phyloP scores from a whole-genome alignment of 192 early-diverging fungal species.

The Dissophora ornata region DNA sequence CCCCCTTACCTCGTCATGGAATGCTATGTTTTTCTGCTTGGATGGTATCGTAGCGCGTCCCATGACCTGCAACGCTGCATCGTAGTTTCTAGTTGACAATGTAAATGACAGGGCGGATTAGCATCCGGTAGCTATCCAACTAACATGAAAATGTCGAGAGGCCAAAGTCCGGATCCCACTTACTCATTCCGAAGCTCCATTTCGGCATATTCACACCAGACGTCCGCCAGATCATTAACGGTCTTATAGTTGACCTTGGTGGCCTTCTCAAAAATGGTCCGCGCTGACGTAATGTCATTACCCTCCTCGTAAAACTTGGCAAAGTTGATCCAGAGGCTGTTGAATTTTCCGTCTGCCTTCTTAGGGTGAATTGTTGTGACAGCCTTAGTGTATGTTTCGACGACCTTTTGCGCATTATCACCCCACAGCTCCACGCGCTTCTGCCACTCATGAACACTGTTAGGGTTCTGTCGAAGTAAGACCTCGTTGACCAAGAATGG shows the following conservation, averaged over 20 bases:
- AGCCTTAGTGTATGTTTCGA: slow-evolving; percentile 82
- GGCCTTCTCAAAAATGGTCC: slow-evolving; percentile 86
- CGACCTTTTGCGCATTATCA: slow-evolving; percentile 65
- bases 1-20: slow-evolving; percentile 77
- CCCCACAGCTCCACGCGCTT: slow-evolving; percentile 81
- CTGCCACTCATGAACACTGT: slow-evolving; percentile 93
- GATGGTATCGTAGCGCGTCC: slow-evolving; percentile 82
- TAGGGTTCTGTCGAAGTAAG: slow-evolving; percentile 87
- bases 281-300: slow-evolving; percentile 70
- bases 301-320: slow-evolving; percentile 80
- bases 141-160: not conserved
- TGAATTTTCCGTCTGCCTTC: slow-evolving; percentile 80
- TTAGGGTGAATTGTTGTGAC: slow-evolving; percentile 80
- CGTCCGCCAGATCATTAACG: slow-evolving; percentile 86
- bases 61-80: slow-evolving; percentile 85
- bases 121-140: not conserved
- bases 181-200: slow-evolving; percentile 77
- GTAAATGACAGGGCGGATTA: not conserved
- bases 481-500: slow-evolving; percentile 96
- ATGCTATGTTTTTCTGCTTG: slow-evolving; percentile 67
- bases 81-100: slow-evolving; percentile 58
- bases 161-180: not conserved
- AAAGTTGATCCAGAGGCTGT: slow-evolving; percentile 87
- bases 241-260: slow-evolving; percentile 81
- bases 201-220: slow-evolving; percentile 95